A percentile compares a stretch with the other conserved stretches of the same genome.
Conservation (phyloP, 1,139 yeast genomes). For the Taphrina communis region DNA sequence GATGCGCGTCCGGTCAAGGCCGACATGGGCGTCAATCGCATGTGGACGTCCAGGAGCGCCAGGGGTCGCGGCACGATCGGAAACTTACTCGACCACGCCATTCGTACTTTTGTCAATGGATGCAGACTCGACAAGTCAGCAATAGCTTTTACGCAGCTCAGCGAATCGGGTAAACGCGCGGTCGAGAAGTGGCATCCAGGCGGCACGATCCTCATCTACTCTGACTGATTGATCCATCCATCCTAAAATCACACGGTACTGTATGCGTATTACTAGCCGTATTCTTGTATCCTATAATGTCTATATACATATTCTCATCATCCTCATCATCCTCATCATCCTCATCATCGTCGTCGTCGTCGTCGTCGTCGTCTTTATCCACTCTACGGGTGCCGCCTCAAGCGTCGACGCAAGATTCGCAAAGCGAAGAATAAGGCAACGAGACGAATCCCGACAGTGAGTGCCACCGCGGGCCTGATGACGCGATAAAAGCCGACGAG, state of each 20-base stretch:
- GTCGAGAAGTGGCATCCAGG: conserved; percentile 8
- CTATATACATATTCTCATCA: neutral
- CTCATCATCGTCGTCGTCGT: no score
- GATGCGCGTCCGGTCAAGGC: neutral
- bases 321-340: neutral
- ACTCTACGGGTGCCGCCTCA: neutral
- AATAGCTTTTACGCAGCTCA: conserved; percentile 36
- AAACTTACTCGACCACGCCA: conserved; percentile 14
- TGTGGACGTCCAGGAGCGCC: conserved; percentile 26
- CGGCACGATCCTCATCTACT: conserved; percentile 12
- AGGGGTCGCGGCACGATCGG: conserved; percentile 28
- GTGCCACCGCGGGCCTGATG: conserved; percentile 17
- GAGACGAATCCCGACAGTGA: conserved; percentile 3
- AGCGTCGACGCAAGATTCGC: neutral
- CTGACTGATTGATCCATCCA: neutral
- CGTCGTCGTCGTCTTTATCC: neutral
- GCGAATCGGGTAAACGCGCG: conserved; percentile 24
- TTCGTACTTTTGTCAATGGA: conserved; percentile 8
- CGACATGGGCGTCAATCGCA: conserved; percentile 32
- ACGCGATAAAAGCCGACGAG: conserved; percentile 4
- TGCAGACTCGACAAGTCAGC: conserved; percentile 4
- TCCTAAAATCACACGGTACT: no score
- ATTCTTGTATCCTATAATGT: neutral
- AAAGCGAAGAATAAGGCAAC: neutral
- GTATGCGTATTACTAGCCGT: neutral